These are phyloP conservation scores for Podaxis sp. DNA, from an alignment of 768 basidiomycete species.

Conservation along the genomic window DNA sequence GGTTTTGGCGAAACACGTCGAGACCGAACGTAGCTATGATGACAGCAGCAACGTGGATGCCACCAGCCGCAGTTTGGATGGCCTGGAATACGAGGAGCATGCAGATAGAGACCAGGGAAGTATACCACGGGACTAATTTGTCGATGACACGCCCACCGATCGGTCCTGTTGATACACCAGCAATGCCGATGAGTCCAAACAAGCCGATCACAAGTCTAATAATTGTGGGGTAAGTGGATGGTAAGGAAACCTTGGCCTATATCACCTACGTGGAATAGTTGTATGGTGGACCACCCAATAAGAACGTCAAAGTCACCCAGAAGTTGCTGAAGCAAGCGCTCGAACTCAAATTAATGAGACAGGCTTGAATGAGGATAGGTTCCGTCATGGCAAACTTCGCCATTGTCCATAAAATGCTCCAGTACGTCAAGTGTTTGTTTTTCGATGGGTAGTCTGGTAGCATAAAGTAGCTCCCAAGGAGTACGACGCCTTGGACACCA, in stretches of 20 bases:
- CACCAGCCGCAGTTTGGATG: conserved; percentile 70
- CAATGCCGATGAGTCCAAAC: conserved; percentile 72
- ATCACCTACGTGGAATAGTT: conserved; percentile 65
- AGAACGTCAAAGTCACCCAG: conserved; percentile 80
- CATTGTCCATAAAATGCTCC: conserved; percentile 73
- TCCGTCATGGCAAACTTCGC: conserved; percentile 74
- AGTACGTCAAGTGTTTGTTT: conserved; percentile 63
- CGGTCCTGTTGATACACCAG: conserved; percentile 70
- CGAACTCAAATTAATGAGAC: conserved; percentile 59
- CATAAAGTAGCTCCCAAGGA: conserved; percentile 57
- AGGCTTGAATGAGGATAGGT: conserved; percentile 71
- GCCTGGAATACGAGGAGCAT: conserved; percentile 51
- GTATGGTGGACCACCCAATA: conserved; percentile 76
- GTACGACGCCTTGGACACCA: conserved; percentile 62
- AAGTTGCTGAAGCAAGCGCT: conserved; percentile 61
- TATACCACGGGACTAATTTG: conserved; percentile 74
- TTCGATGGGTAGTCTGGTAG: conserved; percentile 88
- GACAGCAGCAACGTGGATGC: conserved; percentile 68
- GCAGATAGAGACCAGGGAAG: conserved; percentile 56
- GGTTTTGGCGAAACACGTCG: conserved; percentile 74
- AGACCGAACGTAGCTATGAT: conserved; percentile 68
- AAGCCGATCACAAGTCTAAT: conserved; percentile 59
- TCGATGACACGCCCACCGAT: conserved; percentile 70
- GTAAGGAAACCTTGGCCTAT: not conserved
- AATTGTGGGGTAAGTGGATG: not conserved